Conservation (phyloP, 805 yeast genomes). For the Schwanniomyces sp. region DNA sequence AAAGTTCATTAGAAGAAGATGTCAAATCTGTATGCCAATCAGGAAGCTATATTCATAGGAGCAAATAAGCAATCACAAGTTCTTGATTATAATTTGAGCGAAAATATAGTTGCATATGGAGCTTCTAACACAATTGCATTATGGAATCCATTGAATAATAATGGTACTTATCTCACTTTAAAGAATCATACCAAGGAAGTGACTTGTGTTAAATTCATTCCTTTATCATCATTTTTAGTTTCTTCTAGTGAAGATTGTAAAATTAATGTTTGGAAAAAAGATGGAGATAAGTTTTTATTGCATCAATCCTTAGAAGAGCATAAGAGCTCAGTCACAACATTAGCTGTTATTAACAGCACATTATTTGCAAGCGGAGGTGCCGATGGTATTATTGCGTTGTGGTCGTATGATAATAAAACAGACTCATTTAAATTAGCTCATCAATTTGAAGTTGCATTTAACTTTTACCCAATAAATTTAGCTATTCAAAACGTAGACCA, state of each 20-base stretch:
- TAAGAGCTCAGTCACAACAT: slow-evolving; percentile 51
- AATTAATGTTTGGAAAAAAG: slow-evolving; percentile 58
- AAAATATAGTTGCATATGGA: slow-evolving; percentile 63
- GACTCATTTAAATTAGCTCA: slow-evolving; percentile 23
- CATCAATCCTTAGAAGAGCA: slow-evolving; percentile 40
- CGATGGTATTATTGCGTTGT: slow-evolving; percentile 55
- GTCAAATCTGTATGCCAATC: slow-evolving; percentile 5
- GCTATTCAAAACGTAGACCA: slow-evolving; percentile 32
- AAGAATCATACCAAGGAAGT: slow-evolving; percentile 63
- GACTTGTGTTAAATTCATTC: slow-evolving; percentile 60
- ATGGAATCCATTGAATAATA: slow-evolving; percentile 57
- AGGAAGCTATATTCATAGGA: slow-evolving; percentile 67
- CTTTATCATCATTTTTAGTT: slow-evolving; percentile 44
- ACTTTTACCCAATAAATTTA: slow-evolving; percentile 44
- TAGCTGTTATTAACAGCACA: slow-evolving; percentile 41
- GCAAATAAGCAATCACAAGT: slow-evolving; percentile 67
- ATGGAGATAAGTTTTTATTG: slow-evolving; percentile 20
- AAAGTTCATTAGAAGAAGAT: background rate
- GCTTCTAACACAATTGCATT: slow-evolving; percentile 66
- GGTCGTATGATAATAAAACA: slow-evolving; percentile 34
- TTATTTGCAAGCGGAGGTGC: slow-evolving; percentile 64
- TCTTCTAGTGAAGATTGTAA: slow-evolving; percentile 69
- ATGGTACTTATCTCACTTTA: slow-evolving; percentile 55
- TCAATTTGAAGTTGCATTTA: slow-evolving; percentile 35
- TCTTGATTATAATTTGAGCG: slow-evolving; percentile 46